Evolutionary conservation across 2,329 filamentous ascomycete genomes (phyloP).

Genomic region (Pseudogymnoascus sp.): DNA sequence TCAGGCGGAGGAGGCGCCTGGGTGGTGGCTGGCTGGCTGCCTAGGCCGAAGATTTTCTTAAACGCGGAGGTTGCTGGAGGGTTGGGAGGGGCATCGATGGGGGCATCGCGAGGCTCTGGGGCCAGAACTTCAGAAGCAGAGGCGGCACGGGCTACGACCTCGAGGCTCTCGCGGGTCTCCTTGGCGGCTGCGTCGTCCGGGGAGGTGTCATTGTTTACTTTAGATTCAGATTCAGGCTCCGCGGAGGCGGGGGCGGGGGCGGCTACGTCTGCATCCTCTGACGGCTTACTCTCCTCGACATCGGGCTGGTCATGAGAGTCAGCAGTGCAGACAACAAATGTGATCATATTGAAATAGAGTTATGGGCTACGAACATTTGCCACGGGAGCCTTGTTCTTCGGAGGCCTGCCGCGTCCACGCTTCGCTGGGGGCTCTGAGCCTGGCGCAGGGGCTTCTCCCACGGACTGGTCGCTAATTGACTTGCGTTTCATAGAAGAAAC

Average conservation of each 20-base stretch:
- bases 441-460: not conserved
- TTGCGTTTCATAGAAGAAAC: not conserved
- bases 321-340: not conserved
- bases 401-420: constrained; percentile 7
- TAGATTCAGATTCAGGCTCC: not conserved
- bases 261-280: not conserved
- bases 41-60: not conserved
- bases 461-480: not conserved
- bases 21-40: not conserved
- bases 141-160: not conserved
- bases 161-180: not conserved
- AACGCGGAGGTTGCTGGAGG: not conserved
- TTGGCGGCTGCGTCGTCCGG: not conserved
- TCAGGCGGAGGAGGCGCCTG: not conserved
- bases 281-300: not conserved
- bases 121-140: not conserved
- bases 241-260: not conserved
- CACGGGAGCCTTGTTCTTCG: not conserved
- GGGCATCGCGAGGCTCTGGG: not conserved
- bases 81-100: not conserved
- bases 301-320: not conserved
- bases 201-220: not conserved
- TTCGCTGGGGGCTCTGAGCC: not conserved
- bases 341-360: not conserved
- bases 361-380: constrained; percentile 5